These are phyloP conservation scores for Nematocida ausubeli DNA, from an alignment of 371 early-diverging fungal genomes.

Conservation along the genomic window DNA sequence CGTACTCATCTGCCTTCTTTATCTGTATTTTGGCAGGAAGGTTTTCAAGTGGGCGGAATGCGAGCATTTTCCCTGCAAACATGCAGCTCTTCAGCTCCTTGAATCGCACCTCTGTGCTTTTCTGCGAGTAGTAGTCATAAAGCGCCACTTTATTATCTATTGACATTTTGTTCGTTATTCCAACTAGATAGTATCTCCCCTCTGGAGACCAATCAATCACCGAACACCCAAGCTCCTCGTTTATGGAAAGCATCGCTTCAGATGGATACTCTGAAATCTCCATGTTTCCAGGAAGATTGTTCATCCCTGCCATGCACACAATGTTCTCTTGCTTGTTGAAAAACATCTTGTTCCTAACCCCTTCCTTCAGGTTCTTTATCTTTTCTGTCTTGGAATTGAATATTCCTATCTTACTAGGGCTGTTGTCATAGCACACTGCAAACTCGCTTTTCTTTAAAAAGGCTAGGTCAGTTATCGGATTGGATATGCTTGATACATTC, in stretches of 20 bases:
- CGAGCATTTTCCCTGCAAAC: constrained; percentile 25
- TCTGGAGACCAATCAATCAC: constrained; percentile 63
- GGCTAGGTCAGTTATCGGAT: constrained; percentile 45
- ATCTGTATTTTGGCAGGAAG: constrained; percentile 53
- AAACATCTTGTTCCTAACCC: constrained; percentile 63
- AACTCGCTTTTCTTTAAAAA: constrained; percentile 60
- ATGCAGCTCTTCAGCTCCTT: constrained; percentile 57
- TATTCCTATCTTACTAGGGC: constrained; percentile 61
- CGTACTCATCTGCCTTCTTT: constrained; percentile 46
- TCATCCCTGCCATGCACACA: constrained; percentile 64
- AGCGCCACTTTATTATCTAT: constrained; percentile 65
- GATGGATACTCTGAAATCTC: constrained; percentile 56
- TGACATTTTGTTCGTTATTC: constrained; percentile 65
- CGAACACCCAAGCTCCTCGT: constrained; percentile 65
- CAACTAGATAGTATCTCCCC: constrained; percentile 65
- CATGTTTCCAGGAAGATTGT: constrained; percentile 67
- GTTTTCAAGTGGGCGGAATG: constrained; percentile 2
- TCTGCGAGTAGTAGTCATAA: constrained; percentile 68
- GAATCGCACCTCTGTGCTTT: constrained; percentile 58
- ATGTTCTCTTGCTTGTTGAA: constrained; percentile 61
- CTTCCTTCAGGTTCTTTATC: constrained; percentile 55
- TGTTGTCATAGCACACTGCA: constrained; percentile 64
- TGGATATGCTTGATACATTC: not conserved
- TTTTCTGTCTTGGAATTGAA: constrained; percentile 47
- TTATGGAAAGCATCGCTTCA: constrained; percentile 29